phyloP scores from a whole-genome alignment of 192 early-diverging fungal genomes.

The Coemansia sp. region DNA sequence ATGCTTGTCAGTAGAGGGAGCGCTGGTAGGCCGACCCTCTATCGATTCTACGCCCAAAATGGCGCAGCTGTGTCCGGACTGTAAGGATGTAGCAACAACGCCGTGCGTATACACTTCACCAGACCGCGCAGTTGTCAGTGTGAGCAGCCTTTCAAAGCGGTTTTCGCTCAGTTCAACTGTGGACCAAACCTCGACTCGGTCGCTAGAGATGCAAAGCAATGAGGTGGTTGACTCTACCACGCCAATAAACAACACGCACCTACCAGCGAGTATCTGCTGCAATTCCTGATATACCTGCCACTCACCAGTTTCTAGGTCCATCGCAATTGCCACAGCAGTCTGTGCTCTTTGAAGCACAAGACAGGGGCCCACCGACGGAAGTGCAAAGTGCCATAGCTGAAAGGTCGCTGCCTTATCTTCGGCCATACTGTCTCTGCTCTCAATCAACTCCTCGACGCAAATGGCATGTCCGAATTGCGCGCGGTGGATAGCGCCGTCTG shows the following conservation, averaged over 20 bases:
- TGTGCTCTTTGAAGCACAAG: background rate
- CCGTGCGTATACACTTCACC: slow-evolving; percentile 34
- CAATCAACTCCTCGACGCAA: background rate
- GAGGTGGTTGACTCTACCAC: background rate
- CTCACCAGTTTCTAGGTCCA: slow-evolving; percentile 12
- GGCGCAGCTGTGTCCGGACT: background rate
- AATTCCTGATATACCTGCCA: slow-evolving; percentile 22
- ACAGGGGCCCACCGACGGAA: background rate
- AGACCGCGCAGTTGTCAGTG: background rate
- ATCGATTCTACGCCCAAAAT: background rate
- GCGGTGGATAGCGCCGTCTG: slow-evolving; percentile 12
- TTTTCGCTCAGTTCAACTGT: background rate
- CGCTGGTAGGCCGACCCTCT: background rate
- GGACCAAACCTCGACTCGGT: slow-evolving; percentile 7
- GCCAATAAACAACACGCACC: slow-evolving; percentile 16
- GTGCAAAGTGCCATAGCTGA: slow-evolving; percentile 23
- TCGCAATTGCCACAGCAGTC: background rate
- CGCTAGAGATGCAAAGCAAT: slow-evolving; percentile 23
- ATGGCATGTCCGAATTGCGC: slow-evolving; percentile 31
- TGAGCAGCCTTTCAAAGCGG: background rate
- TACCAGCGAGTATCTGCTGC: background rate
- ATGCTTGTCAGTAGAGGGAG: background rate
- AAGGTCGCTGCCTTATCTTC: slow-evolving; percentile 3
- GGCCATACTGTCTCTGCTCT: background rate
- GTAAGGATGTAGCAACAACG: slow-evolving; percentile 10